Percentiles rank a stretch among this genome's conserved stretches.
phyloP scores from a whole-genome alignment of 345 rosid genomes.

The Cardamine chenopodiifolia region DNA sequence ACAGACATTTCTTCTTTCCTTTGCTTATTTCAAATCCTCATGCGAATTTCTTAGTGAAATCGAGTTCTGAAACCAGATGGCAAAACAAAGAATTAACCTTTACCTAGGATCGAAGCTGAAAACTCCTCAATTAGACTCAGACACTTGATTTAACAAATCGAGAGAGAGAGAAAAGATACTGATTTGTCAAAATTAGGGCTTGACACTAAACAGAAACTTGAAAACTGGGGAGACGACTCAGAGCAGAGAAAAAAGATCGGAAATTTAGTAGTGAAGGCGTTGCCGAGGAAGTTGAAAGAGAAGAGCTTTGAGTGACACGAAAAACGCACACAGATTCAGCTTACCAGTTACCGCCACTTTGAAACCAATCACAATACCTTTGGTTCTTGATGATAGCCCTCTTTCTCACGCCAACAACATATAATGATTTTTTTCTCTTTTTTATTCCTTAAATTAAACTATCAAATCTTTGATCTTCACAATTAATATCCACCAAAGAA shows the following conservation, averaged over 20 bases:
- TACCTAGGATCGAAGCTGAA: not conserved
- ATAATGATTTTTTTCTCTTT: not conserved
- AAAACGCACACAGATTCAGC: constrained; percentile 13
- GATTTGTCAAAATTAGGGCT: constrained; percentile 23
- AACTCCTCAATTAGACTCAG: not conserved
- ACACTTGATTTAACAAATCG: not conserved
- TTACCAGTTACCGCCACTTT: constrained; percentile 13
- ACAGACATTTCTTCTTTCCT: constrained; percentile 58
- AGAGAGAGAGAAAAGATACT: not conserved
- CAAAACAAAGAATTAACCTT: not conserved
- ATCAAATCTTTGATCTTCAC: constrained; percentile 7
- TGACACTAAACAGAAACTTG: not conserved
- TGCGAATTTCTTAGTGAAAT: constrained; percentile 9
- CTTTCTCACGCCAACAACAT: constrained; percentile 1
- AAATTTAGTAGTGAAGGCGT: not conserved
- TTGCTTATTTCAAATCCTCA: constrained; percentile 7
- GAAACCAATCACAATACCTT: constrained; percentile 14
- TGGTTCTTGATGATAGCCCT: constrained; percentile 9
- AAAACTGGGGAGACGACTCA: constrained; percentile 2
- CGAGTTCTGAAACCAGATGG: not conserved
- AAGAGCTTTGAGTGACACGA: not conserved
- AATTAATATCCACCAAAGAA: not conserved
- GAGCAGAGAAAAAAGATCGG: not conserved
- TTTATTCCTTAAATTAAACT: not conserved
- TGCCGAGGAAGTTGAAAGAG: constrained; percentile 19